Evolutionary conservation across 768 basidiomycete genomes (phyloP).

Genomic region (Trametes cubensis): DNA sequence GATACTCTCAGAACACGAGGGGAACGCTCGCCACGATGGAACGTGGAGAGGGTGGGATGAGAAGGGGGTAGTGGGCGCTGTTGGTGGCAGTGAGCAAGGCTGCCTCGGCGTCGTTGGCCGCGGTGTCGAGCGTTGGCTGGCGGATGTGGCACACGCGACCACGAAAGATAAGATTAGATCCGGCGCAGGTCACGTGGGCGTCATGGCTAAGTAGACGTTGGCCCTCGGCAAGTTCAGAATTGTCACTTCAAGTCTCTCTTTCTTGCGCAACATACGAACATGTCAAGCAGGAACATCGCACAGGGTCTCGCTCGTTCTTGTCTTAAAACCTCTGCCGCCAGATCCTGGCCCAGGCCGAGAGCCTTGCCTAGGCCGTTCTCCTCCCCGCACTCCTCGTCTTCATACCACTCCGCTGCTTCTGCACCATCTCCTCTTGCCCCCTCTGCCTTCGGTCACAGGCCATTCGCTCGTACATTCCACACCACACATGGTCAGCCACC

Average conservation of each 20-base stretch:
- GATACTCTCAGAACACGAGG: slow-evolving; percentile 4
- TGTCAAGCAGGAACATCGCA: not conserved
- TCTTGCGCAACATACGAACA: not conserved
- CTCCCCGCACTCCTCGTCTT: no score
- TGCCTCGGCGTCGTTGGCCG: slow-evolving; percentile 11
- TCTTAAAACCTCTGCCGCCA: no score
- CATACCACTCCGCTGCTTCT: no score
- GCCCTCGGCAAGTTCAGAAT: not conserved
- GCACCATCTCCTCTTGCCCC: no score
- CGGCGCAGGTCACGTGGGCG: not conserved
- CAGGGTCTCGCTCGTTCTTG: not conserved
- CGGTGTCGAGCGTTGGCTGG: not conserved
- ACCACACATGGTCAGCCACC: not conserved
- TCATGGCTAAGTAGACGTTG: not conserved
- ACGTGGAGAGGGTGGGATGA: slow-evolving; percentile 14
- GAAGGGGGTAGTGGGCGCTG: not conserved
- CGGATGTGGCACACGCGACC: not conserved
- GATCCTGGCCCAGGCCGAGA: no score
- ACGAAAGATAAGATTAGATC: not conserved
- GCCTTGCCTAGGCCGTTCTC: no score
- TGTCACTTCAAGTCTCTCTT: no score
- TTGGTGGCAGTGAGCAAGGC: slow-evolving; percentile 1
- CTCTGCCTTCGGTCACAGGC: not conserved
- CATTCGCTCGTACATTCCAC: slow-evolving; percentile 14
- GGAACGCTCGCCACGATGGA: slow-evolving; percentile 14